These are phyloP conservation scores for Thuidium tamariscinum DNA, from an alignment of 225 moss, liverwort and hornwort genomes.

Conservation along the genomic window DNA sequence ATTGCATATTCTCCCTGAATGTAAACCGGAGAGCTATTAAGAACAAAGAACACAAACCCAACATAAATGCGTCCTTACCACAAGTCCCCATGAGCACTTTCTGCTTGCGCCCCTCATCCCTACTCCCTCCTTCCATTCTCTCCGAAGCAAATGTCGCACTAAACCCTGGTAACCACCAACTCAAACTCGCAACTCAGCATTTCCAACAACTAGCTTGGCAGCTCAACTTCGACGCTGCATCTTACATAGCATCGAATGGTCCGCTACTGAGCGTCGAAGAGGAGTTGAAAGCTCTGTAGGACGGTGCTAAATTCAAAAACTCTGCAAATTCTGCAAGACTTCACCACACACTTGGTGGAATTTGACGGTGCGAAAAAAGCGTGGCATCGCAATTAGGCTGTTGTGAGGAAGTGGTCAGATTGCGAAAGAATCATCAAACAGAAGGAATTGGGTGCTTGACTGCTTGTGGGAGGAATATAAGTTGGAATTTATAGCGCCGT, in stretches of 20 bases:
- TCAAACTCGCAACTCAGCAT: background rate
- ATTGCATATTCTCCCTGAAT: background rate
- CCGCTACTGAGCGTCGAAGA: background rate
- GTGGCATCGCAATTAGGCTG: background rate
- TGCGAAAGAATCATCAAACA: no score
- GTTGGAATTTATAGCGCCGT: slow-evolving; percentile 1
- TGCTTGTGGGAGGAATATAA: background rate
- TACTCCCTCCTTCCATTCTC: slow-evolving; percentile 11
- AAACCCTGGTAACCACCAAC: background rate
- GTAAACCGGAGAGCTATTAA: background rate
- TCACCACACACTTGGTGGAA: background rate
- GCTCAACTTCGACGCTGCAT: background rate
- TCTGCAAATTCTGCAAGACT: no score
- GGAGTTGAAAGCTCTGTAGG: no score
- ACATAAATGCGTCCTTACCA: background rate
- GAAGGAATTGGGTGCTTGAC: no score
- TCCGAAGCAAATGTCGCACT: background rate
- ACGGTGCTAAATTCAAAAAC: background rate
- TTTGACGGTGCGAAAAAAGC: background rate
- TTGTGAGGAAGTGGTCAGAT: background rate
- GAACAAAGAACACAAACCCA: background rate
- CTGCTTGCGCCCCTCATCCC: slow-evolving; percentile 27
- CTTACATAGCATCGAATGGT: background rate
- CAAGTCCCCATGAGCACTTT: slow-evolving; percentile 56
- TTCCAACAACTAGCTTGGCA: background rate